phyloP scores from a whole-genome alignment of 2,329 filamentous ascomycete genomes.

The Tympanopsis confertula region DNA sequence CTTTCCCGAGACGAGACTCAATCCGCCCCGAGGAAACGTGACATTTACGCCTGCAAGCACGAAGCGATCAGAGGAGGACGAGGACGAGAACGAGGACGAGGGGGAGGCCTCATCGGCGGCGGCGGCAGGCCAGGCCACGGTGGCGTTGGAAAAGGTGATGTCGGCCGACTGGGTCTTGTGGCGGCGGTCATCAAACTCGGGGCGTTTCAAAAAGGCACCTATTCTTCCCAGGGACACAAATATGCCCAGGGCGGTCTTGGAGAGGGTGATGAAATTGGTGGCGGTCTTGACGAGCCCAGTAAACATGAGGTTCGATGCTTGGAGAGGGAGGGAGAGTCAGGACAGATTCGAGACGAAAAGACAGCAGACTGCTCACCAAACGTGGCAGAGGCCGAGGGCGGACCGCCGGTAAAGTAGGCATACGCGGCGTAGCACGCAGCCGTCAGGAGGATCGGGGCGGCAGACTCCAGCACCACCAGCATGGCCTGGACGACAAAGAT shows the following conservation, averaged over 20 bases:
- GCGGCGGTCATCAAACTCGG: background rate
- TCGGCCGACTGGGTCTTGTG: background rate
- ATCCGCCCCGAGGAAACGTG: background rate
- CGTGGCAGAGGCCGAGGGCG: constrained; percentile 14
- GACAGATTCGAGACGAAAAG: background rate
- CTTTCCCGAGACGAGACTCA: background rate
- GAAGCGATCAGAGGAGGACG: constrained; percentile 7
- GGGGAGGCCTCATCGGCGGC: too few species aligned
- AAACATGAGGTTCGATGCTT: background rate
- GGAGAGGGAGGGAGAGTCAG: background rate
- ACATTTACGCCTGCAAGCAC: background rate
- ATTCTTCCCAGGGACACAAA: too few species aligned
- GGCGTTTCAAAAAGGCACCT: background rate
- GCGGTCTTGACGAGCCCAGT: background rate
- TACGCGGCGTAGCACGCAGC: constrained; percentile 3
- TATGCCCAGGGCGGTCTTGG: too few species aligned
- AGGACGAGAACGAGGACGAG: background rate
- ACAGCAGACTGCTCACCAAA: constrained; percentile 9
- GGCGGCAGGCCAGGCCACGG: background rate
- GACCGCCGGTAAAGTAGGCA: constrained; percentile 21
- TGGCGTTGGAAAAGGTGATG: background rate
- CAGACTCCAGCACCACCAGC: background rate
- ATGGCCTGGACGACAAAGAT: background rate
- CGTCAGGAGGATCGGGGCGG: background rate
- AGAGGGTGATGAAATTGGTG: background rate